These are phyloP conservation scores for Lyophyllum semitale DNA, from an alignment of 768 basidiomycete genomes.

Conservation along the genomic window DNA sequence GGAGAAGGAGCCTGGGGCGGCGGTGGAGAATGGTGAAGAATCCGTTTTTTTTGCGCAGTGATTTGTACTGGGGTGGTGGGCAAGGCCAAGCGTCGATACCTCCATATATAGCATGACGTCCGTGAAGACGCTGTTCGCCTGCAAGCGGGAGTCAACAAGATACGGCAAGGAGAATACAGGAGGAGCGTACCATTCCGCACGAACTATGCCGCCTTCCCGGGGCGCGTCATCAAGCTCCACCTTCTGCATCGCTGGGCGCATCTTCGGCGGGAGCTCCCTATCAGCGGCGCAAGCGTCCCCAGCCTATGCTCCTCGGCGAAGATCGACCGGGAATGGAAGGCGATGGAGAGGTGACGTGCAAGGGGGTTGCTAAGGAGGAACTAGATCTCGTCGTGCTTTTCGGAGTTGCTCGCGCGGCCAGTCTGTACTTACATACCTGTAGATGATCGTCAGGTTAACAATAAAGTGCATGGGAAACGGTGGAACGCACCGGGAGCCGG, in stretches of 20 bases:
- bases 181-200: conserved; percentile 48
- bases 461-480: not conserved
- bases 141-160: not conserved
- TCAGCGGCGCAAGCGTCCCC: conserved; percentile 19
- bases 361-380: conserved; percentile 75
- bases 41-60: no score
- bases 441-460: not conserved
- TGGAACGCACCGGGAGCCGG: conserved; percentile 62
- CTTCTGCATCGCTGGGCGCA: conserved; percentile 36
- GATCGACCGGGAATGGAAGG: conserved; percentile 20
- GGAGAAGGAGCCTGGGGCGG: no score
- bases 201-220: conserved; percentile 46
- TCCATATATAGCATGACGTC: conserved; percentile 66
- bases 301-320: not conserved
- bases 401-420: conserved; percentile 72
- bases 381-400: conserved; percentile 61
- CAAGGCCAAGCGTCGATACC: no score
- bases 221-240: conserved; percentile 56
- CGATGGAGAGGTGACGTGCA: conserved; percentile 56
- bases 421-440: conserved; percentile 62
- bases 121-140: conserved; percentile 75
- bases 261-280: conserved; percentile 30
- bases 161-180: not conserved
- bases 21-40: no score
- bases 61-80: no score